Base-by-base conservation (phyloP, 352 stramenopile genomes). In the Phytophthora vignae region DNA sequence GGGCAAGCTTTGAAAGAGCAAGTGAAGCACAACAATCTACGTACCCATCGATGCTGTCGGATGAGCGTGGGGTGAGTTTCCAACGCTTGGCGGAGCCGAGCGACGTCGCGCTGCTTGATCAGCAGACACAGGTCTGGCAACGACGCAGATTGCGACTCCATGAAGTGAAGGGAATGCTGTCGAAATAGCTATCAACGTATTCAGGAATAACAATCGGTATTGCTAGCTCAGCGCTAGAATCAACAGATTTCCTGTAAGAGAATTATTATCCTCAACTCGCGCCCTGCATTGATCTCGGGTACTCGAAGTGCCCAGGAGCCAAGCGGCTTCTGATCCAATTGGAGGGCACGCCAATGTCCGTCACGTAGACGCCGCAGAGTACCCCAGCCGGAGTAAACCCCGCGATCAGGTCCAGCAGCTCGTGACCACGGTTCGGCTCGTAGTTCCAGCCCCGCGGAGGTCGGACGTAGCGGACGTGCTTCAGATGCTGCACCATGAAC, bases 1-100 rank as follows among this genome's bases (percentile, higher is more conserved):
- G 46, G 10, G 21, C 48, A 55, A 5, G 17, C 4, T 55, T 46
- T 54, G 10, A 46, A 54, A 46, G 4, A 10, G 54, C 36, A 61
- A 27, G 36, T 44, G 7, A 12, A 44, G 38, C 38, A n/a, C 7
- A 44, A 33, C 11, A 25, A 64, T 36, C 12, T 50, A 22, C 19
- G 40, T 71, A 92, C 87, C 87, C 87, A 94, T 75, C 87, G 82
- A n/a, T 80, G 67, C 22, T 83, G 82, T 19, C 65, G 60, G 0
- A 94, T 50, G 5, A 89, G 64, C 5, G 57, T 31, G 1, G 82
- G 78, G 19, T 81, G 60, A 6, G 75, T 60, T 5, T 76, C 68
- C 12, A 92, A 71, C 27, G 64, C 66, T 15, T 61, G 46, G 9
- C 71, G 74, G 14, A 94, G 68, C 4, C 64, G 74, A 7, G 64